Base-by-base conservation (phyloP, 2,329 filamentous ascomycete genomes). In the Claviceps paspali region DNA sequence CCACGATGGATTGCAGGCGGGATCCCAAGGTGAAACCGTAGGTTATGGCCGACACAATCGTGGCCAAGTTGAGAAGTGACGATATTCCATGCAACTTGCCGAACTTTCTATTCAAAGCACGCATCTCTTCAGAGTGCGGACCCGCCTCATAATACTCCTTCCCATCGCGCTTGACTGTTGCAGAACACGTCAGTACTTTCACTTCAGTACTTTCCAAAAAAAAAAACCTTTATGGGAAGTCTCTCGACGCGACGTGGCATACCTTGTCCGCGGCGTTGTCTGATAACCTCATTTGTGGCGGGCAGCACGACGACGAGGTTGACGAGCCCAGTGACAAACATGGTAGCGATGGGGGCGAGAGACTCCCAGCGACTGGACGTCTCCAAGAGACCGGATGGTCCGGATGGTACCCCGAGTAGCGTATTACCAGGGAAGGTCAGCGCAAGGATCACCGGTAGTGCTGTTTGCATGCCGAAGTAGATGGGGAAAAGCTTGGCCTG, bases 401-500 rank as follows among this genome's bases (percentile, higher is more conserved):
- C 60, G 33, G 60, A 59, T 39, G 63, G 45, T 23, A 69, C 40
- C 42, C 73, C 60, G 36, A 64, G 61, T 40, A 67, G 46, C 34
- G 53, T 52, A 48, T 67, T 68, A n/a, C 73, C 76, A 5, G 86
- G 86, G 53, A 84, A 88, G 4, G 88, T 95, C 38, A 92, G 54
- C 15, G 81, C 79, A 14, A 95, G 64, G 17, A 83, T 52, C 12
- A 79, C 57, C 0, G 91, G 84, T 1, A 88, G 64, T 5, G 70
- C 67, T 4, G 84, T 78, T 62, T 96, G 88, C 40, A 96, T 64
- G 32, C 73, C 67, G 57, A 96, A 96, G 67, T 93, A 98, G 49
- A 84, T 69, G 24, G 85, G 85, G 63, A 95, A 94, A 37, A 87
- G 73, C 44, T 74, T 74, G 46, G 76, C 70, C 60, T 95, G 88